Conservation (phyloP, 306 rosid species). For the Dalbergia cultrata region DNA sequence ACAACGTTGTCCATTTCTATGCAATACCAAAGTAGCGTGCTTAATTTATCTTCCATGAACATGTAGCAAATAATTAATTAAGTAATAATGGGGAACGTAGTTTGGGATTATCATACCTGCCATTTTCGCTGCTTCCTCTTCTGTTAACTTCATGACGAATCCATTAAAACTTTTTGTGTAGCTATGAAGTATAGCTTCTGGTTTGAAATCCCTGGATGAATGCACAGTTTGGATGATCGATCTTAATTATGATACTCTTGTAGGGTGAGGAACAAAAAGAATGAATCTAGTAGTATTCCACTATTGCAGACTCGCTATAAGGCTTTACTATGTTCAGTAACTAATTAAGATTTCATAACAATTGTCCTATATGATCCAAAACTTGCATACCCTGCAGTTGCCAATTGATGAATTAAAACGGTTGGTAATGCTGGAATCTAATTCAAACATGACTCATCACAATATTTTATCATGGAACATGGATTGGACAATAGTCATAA, state of each 20-base stretch:
- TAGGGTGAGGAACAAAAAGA: not conserved
- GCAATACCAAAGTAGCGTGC: not conserved
- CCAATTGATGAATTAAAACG: not conserved
- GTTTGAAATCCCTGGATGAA: conserved; percentile 8
- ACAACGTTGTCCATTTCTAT: conserved; percentile 50
- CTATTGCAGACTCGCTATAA: not conserved
- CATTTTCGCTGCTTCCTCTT: conserved; percentile 49
- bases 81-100: not conserved
- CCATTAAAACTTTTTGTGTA: conserved; percentile 56
- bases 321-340: not conserved
- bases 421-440: not conserved
- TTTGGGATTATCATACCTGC: conserved; percentile 5
- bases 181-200: conserved; percentile 50
- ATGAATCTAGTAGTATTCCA: not conserved
- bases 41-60: not conserved
- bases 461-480: not conserved
- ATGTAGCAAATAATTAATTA: not conserved
- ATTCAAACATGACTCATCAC: not conserved
- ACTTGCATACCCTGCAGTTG: not conserved
- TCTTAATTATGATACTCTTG: not conserved
- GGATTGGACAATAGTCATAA: not conserved
- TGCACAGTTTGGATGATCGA: not conserved
- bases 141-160: conserved; percentile 44
- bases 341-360: not conserved
- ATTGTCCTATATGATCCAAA: not conserved